A percentile compares a stretch with the other conserved stretches of the same genome.
Evolutionary conservation across 805 yeast species (phyloP).

Genomic region (Debaryomyces maramus): DNA sequence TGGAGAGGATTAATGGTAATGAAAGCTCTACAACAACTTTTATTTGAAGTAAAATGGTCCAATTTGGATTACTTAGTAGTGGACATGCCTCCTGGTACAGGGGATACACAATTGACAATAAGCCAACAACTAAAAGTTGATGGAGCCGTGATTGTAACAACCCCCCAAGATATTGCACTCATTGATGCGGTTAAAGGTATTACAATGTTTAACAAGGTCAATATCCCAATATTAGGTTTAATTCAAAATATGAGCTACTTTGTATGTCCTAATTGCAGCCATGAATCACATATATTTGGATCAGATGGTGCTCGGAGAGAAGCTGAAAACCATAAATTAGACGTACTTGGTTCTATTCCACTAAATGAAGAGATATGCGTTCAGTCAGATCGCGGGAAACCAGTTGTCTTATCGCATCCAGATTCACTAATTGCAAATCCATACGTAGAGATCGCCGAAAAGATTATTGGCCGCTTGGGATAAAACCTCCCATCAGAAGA

Average conservation of each 20-base stretch:
- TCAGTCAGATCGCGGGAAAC: constrained; percentile 65
- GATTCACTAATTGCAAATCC: constrained; percentile 37
- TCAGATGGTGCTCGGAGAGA: constrained; percentile 56
- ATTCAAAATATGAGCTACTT: constrained; percentile 83
- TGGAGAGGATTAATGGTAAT: constrained; percentile 89
- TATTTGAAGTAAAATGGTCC: constrained; percentile 79
- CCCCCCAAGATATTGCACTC: constrained; percentile 84
- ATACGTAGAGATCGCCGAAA: constrained; percentile 50
- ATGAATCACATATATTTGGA: constrained; percentile 75
- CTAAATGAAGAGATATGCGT: constrained; percentile 58
- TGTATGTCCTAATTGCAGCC: constrained; percentile 73
- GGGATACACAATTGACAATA: constrained; percentile 82
- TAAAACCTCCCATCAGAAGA: neutral
- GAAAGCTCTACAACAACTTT: constrained; percentile 81
- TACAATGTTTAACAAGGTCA: constrained; percentile 70
- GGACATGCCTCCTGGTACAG: constrained; percentile 93
- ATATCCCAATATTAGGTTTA: constrained; percentile 71
- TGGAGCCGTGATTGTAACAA: constrained; percentile 80
- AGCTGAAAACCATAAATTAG: constrained; percentile 47
- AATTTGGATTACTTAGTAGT: constrained; percentile 65
- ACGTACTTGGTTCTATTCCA: constrained; percentile 67
- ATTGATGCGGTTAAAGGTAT: constrained; percentile 80
- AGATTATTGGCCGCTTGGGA: constrained; percentile 9
- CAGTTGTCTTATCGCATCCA: constrained; percentile 50
- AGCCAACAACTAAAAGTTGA: constrained; percentile 74